Base-by-base conservation (phyloP, 768 basidiomycete genomes). In the Tylopilus intermedius region DNA sequence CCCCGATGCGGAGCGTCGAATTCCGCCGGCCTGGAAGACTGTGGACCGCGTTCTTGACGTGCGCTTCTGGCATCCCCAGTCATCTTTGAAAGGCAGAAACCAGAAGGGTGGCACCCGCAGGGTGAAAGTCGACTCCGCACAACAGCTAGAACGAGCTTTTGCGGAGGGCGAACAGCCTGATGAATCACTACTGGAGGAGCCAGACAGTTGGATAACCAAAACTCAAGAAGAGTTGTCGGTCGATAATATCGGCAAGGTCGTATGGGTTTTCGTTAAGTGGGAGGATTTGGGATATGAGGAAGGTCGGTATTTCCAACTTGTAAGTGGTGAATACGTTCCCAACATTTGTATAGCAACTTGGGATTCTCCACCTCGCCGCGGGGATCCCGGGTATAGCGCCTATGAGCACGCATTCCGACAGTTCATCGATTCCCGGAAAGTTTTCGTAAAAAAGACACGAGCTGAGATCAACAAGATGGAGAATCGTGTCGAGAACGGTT, bases 231-330 rank as follows among this genome's bases (percentile, higher is more conserved):
- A 18, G 74, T 68, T 49, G 67, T 73, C 33, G 49, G 66, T 69
- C 29, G 70, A 79, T 5, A 76, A 87, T 59, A 77, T 84, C 27
- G 72, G 80, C 37, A 68, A 79, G 46, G 81, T 95, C 32, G 75
- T 83, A 18, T 93, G 89, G 86, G 82, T 79, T 11, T 94, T 94
- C 66, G 76, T 92, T 59, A 99, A 98, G 67, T 98, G 95, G 95
- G 76, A 83, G 41, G 93, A 93, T 56, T 75, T 97, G 26, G 84
- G 88, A n/a, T 96, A 98, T 56, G 88, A 95, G 21, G 88, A 93
- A 75, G 84, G 94, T 90, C 52, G 49, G 80, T 65, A 53, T 45
- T 39, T 41, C 24, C 24, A 35, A 37, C 10, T 47, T 35, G 15
- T 38, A 37, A 29, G 6, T 37, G 8, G 15, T 9, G n/a, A 2